phyloP scores from a whole-genome alignment of 352 stramenopile species.

The Stephanocyclus meneghinianus region DNA sequence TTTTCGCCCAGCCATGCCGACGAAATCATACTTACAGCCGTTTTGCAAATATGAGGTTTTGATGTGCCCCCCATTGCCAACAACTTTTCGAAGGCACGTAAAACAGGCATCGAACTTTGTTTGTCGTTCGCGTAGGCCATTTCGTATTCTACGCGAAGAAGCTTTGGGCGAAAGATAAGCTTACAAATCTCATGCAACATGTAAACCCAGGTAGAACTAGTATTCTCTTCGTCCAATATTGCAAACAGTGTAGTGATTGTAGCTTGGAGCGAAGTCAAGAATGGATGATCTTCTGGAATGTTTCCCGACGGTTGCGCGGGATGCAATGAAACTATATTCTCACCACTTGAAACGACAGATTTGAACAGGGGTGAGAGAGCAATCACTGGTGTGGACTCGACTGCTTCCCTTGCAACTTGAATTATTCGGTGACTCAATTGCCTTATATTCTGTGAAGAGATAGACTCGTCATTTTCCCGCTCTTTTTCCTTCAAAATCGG shows the following conservation, averaged over 20 bases:
- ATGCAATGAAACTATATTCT: constrained; percentile 36
- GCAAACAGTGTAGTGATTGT: constrained; percentile 62
- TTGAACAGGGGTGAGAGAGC: constrained; percentile 70
- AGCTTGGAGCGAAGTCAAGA: constrained; percentile 35
- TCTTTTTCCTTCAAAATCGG: constrained; percentile 21
- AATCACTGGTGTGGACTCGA: constrained; percentile 57
- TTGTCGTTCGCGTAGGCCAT: constrained; percentile 36
- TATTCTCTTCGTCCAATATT: constrained; percentile 57
- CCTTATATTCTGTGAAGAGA: background rate
- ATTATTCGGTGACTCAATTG: constrained; percentile 42
- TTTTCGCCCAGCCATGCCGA: constrained; percentile 62
- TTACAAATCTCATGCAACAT: constrained; percentile 75
- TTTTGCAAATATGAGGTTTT: constrained; percentile 64
- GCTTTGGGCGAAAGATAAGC: constrained; percentile 62
- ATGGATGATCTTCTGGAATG: constrained; percentile 23
- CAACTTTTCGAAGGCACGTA: constrained; percentile 65
- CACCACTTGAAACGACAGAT: constrained; percentile 40
- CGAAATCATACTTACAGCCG: constrained; percentile 57
- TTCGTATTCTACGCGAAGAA: constrained; percentile 66
- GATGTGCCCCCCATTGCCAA: constrained; percentile 56
- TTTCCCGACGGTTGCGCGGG: background rate
- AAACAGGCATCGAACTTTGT: constrained; percentile 48
- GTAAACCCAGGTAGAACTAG: constrained; percentile 49
- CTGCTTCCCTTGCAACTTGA: constrained; percentile 41
- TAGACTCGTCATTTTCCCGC: background rate